A percentile compares a stretch with the other conserved stretches of the same genome.
These are phyloP conservation scores for Apium graveolens DNA, from an alignment of 129 eudicot genomes.

Conservation along the genomic window DNA sequence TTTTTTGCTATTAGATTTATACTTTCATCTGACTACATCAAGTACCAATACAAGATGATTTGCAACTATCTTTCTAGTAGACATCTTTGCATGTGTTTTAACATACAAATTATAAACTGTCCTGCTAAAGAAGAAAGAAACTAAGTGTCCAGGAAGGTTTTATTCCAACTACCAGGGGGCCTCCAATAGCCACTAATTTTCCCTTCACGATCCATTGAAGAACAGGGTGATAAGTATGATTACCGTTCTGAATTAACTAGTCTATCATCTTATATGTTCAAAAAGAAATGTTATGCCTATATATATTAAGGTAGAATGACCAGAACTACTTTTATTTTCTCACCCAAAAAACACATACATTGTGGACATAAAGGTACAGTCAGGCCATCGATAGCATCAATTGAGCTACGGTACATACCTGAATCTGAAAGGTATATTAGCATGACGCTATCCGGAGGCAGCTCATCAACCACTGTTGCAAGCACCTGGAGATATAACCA, in stretches of 20 bases:
- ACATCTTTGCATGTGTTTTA: neutral
- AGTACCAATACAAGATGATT: too few relatives aligned
- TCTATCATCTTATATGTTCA: neutral
- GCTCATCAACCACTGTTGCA: constrained; percentile 84
- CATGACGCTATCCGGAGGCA: constrained; percentile 80
- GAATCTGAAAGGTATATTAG: constrained; percentile 78
- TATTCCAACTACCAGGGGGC: neutral
- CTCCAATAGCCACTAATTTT: neutral
- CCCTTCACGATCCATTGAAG: neutral
- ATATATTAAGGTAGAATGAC: neutral
- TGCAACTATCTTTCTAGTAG: too few relatives aligned
- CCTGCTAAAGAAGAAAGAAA: neutral
- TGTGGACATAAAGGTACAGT: neutral
- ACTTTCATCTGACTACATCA: too few relatives aligned
- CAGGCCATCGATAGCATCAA: constrained; percentile 2
- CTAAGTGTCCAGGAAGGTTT: neutral
- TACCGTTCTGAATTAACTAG: neutral
- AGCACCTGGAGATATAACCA: constrained; percentile 42
- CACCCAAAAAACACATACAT: neutral
- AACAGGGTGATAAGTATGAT: neutral
- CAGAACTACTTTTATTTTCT: neutral
- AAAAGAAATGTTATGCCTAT: neutral
- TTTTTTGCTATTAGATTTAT: too few relatives aligned
- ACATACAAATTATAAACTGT: neutral
- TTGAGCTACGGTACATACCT: constrained; percentile 36